Evolutionary conservation across 192 early-diverging fungal species (phyloP), one percentile per base, ranked within the genome.

Genomic region (Umbelopsis sp.): DNA sequence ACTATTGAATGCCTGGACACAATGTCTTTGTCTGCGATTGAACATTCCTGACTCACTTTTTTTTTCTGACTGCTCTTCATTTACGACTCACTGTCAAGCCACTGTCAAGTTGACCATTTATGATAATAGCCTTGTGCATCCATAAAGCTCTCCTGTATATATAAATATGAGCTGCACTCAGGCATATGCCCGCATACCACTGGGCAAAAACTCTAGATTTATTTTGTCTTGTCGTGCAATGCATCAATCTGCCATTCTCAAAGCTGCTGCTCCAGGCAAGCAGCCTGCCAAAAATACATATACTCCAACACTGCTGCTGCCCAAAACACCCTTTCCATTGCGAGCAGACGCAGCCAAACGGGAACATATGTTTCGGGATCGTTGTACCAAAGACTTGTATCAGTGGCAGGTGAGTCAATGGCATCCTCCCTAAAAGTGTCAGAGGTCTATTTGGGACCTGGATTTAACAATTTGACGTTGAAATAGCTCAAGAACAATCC

Each of bases 251-350:
- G 18, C 35, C 37, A 2, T 33, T n/a, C 67, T 47, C 66, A 49
- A 46, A 15, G 66, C 46, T 13, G 21, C 20, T 35, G 7, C 52
- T 22, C 1, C 52, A 13, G 20, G 52, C 45, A 41, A 69, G 61
- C 27, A 61, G 16, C 30, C 27, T 50, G 9, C 75, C n/a, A 70
- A 81, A 22, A 81, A 81, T 45, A 71, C 74, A 21, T 89, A 84
- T 44, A 69, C 74, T 18, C 68, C 87, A 13, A 93, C 91, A 0
- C 71, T 93, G 11, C 78, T 85, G 64, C 79, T 93, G 33, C 92
- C 91, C n/a, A 88, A 89, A 51, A 92, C 92, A 1, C 74, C 67
- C 0, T 93, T 91, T 66, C 88, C 90, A 20, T 77, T 91, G 25
- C 84, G 89, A 18, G 86, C 89, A 8, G 84, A 92, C 55, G 85